Evolutionary conservation across 495 filamentous ascomycete species (phyloP), one percentile per base, ranked within the genome.

Genomic region (Haplographium delicatum): DNA sequence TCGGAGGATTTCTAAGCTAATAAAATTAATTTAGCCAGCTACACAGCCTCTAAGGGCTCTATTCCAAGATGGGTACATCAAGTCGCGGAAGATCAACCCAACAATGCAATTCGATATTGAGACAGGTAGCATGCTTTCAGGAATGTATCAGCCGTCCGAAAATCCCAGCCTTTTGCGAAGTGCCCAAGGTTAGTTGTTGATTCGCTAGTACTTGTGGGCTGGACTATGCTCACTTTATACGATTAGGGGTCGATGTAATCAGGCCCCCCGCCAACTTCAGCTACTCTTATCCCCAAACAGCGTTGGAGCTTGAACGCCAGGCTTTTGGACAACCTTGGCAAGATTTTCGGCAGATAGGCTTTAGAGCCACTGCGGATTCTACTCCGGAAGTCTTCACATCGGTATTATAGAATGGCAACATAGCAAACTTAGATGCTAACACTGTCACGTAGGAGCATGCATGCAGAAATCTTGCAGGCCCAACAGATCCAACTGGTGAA

Each of bases 51-150:
- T n/a, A n/a, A n/a, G n/a, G n/a, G n/a, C n/a, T n/a, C n/a, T n/a
- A 38, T 8, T 37, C 4, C 27, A 4, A 39, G 19, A 4, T 22
- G 7, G 20, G n/a, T n/a, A n/a, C n/a, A n/a, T n/a, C n/a, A n/a
- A n/a, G n/a, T n/a, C n/a, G n/a, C n/a, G n/a, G n/a, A n/a, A n/a
- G n/a, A n/a, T n/a, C n/a, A 28, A 45, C 5, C 22, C 15, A 7
- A 25, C 25, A n/a, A 10, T 39, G 5, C 56, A 58, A 16, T 58
- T 34, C 18, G 56, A 58, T 31, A 7, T 50, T 5, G 50, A 54
- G 15, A 54, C 40, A 9, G 50, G 56, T 3, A 45, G 43, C 31
- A 2, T 19, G 2, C 10, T 58, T 5, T 50, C 56, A 4, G 56
- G 50, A 24, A 11, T 35, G 5, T 58, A 50, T 23, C 8, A 34